Percentiles rank a stretch among this genome's conserved stretches.
These are phyloP conservation scores for Spatholobus suberectus DNA, from an alignment of 306 rosid genomes.

Conservation along the genomic window DNA sequence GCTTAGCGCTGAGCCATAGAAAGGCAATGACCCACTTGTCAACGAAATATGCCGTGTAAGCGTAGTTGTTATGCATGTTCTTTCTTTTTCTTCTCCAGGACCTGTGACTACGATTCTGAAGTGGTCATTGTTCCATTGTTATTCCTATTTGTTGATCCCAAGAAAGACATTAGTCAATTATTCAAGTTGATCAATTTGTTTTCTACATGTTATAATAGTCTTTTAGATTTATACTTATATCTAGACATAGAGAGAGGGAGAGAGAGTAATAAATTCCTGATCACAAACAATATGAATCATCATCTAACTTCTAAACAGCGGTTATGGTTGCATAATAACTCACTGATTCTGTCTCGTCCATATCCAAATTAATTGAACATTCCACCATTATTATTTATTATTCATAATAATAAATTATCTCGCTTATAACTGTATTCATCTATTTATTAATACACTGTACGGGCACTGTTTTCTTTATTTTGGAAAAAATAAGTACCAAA, in stretches of 20 bases:
- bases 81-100: slow-evolving; percentile 13
- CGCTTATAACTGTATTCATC: too few relatives aligned
- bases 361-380: neutral
- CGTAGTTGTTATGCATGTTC: neutral
- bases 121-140: neutral
- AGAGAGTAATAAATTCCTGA: neutral
- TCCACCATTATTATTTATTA: neutral
- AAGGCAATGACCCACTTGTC: slow-evolving; percentile 24
- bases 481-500: too few relatives aligned
- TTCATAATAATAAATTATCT: too few relatives aligned
- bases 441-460: too few relatives aligned
- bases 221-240: neutral
- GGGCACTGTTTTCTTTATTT: too few relatives aligned
- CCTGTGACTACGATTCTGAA: too few relatives aligned
- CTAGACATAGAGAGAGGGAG: too few relatives aligned
- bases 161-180: too few relatives aligned
- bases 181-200: slow-evolving; percentile 15
- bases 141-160: neutral
- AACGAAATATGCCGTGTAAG: neutral
- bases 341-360: neutral
- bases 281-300: neutral
- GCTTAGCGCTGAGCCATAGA: neutral
- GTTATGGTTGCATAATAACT: neutral
- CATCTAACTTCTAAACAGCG: neutral
- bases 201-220: neutral